Evolutionary conservation across 805 yeast genomes (phyloP), one percentile per base, ranked within the genome.

Genomic region (Ogataea philodendri): DNA sequence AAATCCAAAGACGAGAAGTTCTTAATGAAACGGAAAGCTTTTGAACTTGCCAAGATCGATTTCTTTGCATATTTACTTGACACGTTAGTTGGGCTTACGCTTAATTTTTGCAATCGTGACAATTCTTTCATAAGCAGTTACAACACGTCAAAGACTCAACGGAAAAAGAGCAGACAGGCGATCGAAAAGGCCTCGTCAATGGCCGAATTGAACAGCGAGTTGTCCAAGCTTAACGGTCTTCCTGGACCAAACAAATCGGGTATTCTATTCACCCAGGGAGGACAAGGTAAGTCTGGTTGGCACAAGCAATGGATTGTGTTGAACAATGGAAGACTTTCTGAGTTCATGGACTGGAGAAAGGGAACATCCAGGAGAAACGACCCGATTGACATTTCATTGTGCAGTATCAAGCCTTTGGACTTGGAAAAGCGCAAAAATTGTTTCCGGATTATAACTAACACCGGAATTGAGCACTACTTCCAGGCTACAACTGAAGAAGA

Each of bases 241-340:
- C 14, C 40, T 4, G 13, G 41, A 3, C 24, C 52, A 7, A 31
- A 39, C n/a, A 58, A 57, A 39, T 43, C 63, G 1, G 84, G 83
- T 1, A 67, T 77, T 9, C 53, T 78, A n/a, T 77, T 72, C 49
- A 67, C 76, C 2, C 61, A 73, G 22, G 79, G 80, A 0, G 82
- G 81, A 0, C 76, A 74, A 39, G 77, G 78, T 0, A 74, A 73
- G 41, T 73, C 66, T 15, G 81, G 83, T 3, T 88, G 96, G 96
- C 94, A 86, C 57, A 86, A 85, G 51, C 88, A 82, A 55, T 84
- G 95, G 89, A 84, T 87, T 1, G 84, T 79, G 0, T 64, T 86
- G 32, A 70, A 74, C 9, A 74, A 76, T n/a, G 88, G 90, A 2
- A 72, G 69, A 39, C 62, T 87, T 26, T 66, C 69, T 27, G 93